These are phyloP conservation scores for Magnusiomyces magnusii DNA, from an alignment of 1,139 yeast genomes.

Conservation along the genomic window DNA sequence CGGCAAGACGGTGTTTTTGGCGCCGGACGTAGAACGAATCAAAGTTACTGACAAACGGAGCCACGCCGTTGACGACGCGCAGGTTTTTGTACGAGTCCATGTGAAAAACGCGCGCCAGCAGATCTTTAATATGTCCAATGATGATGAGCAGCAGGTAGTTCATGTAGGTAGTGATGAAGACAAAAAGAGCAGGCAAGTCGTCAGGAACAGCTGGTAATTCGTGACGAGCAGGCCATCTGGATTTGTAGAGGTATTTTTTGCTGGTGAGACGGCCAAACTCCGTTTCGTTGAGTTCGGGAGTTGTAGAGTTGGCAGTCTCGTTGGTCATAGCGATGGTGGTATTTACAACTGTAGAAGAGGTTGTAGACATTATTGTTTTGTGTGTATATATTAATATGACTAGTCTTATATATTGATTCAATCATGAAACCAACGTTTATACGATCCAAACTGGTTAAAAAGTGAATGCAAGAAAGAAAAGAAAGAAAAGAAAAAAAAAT, in stretches of 20 bases:
- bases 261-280: conserved; percentile 16
- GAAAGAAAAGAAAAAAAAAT: too few relatives aligned
- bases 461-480: too few relatives aligned
- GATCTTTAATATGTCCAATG: conserved; percentile 86
- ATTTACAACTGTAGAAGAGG: neutral
- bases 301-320: neutral
- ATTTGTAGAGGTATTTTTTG: conserved; percentile 12
- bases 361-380: neutral
- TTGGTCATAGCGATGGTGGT: neutral
- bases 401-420: too few relatives aligned
- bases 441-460: too few relatives aligned
- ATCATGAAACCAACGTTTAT: too few relatives aligned
- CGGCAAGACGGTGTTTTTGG: conserved; percentile 82
- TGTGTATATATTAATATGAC: too few relatives aligned
- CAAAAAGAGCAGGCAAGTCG: conserved; percentile 72
- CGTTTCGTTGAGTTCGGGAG: conserved; percentile 13
- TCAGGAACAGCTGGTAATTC: conserved; percentile 27
- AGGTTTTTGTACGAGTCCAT: conserved; percentile 57
- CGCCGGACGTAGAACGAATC: conserved; percentile 92
- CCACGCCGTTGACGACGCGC: conserved; percentile 78
- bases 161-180: conserved; percentile 73
- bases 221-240: conserved; percentile 18
- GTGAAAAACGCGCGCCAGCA: conserved; percentile 66
- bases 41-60: conserved; percentile 93
- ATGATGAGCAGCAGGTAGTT: conserved; percentile 76